Base-by-base conservation (phyloP, 192 early-diverging fungal species). In the Lunasporangiospora selenospora region DNA sequence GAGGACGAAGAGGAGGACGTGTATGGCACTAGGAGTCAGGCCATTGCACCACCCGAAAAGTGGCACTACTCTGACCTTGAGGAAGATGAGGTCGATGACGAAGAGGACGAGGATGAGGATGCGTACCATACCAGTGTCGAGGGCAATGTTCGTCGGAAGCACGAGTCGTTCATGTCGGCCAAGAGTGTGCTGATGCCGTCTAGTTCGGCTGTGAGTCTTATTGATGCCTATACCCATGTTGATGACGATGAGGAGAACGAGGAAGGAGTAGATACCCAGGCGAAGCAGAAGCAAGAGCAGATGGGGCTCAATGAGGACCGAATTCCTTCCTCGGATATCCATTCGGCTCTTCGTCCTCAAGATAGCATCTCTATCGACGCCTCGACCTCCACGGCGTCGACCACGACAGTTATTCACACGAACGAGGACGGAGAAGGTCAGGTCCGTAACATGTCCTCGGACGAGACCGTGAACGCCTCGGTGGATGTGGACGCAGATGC, bases 61-160 rank as follows among this genome's bases (percentile, higher is more conserved):
- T 73, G 69, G 69, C 69, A 73, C 37, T 73, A 73, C 30, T 73
- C 69, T 38, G 69, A 73, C 18, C 39, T 62, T 27, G 59, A 62
- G 48, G 59, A 62, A 26, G 56, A 58, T 2, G 32, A 30, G 9
- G 49, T 30, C 5, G 45, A 60, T 6, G 45, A 71, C 1, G 45
- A 62, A 5, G 53, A 56, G 21, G 51, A 62, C 11, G 69, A 73
- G 0, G 58, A 71, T 3, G 53, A 62, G n/a, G 59, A 65, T 23
- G 53, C 31, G 43, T 37, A 39, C 19, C 26, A 41, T 9, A 7
- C 16, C 13, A 30, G 47, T 19, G 59, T 53, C 0, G 52, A 55
- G 29, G 45, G 61, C 46, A 66, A 47, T 21, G 12, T 13, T 19
- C 39, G 65, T 29, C 53, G 49, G 29, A 62, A 58, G 41, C 69